Evolutionary conservation across 106 monocot genomes (phyloP), one percentile per base, ranked within the genome.

Genomic region (Apostasia ramifera): DNA sequence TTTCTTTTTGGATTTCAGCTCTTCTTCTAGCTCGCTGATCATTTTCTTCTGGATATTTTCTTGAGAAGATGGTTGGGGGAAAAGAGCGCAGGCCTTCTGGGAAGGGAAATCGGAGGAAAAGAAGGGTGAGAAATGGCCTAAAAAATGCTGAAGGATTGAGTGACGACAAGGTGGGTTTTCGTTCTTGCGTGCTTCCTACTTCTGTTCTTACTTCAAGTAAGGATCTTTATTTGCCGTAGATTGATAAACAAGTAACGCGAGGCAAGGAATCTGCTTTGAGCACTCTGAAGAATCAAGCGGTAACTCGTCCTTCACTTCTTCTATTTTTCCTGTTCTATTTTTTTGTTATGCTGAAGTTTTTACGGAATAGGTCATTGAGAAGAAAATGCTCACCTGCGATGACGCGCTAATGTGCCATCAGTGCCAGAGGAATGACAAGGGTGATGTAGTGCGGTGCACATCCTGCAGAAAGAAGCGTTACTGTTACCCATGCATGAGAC

Each of bases 401-500:
- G 65, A 64, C 66, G 73, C 73, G 2, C 47, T 73, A 2, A 80
- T 77, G 77, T 77, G 77, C 65, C 77, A 77, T 63, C 77, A 77
- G 40, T 77, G 79, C 49, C 79, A 73, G 66, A 60, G 73, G 45
- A 79, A 79, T 57, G 73, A 79, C 44, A 79, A 73, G 14, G 73
- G 73, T 15, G 46, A 13, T 60, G 53, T 79, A 1, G 68, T 79
- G 2, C 40, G 49, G 2, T 79, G 79, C 44, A 46, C n/a, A 26
- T 59, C 44, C 2, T 79, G 79, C 55, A 48, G 63, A 37, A 73
- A 7, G 45, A 79, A 79, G 44, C 72, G 79, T 1, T 79, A 47
- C 48, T 79, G 79, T 46, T 61, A 61, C 8, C 59, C 72, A 1
- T 78, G 78, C 59, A 66, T 68, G 2, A 44, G 13, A 3, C 41